Evolutionary conservation across 352 stramenopile species (phyloP).

Genomic region (Pythium volutum): DNA sequence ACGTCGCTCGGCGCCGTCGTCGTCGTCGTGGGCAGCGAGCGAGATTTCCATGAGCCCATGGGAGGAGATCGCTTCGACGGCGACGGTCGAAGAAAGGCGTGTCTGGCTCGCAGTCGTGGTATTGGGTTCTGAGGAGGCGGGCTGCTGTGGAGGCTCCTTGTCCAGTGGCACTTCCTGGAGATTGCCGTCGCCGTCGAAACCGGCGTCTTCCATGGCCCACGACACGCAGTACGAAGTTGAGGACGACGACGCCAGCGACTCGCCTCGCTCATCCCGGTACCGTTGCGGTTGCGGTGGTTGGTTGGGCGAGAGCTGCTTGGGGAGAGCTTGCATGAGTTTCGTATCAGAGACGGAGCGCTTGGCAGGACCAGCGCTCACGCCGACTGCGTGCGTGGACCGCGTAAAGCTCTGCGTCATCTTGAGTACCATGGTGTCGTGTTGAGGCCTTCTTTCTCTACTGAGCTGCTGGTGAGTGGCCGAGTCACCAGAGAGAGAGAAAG

Average conservation of each 20-base stretch:
- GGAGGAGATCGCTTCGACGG: not conserved
- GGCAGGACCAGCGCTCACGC: not conserved
- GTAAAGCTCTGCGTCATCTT: slow-evolving; percentile 39
- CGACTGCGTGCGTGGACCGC: slow-evolving; percentile 17
- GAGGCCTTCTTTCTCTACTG: not conserved
- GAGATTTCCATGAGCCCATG: slow-evolving; percentile 68
- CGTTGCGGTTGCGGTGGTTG: not conserved
- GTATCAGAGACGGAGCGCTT: slow-evolving; percentile 4
- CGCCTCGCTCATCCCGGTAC: slow-evolving; percentile 5
- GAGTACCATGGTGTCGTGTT: slow-evolving; percentile 32
- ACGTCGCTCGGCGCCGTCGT: not conserved
- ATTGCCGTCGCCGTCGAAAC: slow-evolving; percentile 7
- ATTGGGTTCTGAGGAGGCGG: not conserved
- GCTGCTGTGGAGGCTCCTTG: not conserved
- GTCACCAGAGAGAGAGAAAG: not conserved
- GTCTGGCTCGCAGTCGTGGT: not conserved
- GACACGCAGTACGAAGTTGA: slow-evolving; percentile 8
- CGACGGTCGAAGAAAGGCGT: not conserved
- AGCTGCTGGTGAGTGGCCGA: no score
- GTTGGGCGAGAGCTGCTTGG: slow-evolving; percentile 10
- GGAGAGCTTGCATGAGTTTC: slow-evolving; percentile 8
- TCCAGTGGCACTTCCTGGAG: slow-evolving; percentile 3
- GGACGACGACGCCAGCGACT: slow-evolving; percentile 13
- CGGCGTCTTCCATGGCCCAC: slow-evolving; percentile 9
- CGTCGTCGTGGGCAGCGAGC: slow-evolving; percentile 22